These are phyloP conservation scores for Gaertneriomyces semiglobifer DNA, from an alignment of 192 early-diverging fungal species.

Conservation along the genomic window DNA sequence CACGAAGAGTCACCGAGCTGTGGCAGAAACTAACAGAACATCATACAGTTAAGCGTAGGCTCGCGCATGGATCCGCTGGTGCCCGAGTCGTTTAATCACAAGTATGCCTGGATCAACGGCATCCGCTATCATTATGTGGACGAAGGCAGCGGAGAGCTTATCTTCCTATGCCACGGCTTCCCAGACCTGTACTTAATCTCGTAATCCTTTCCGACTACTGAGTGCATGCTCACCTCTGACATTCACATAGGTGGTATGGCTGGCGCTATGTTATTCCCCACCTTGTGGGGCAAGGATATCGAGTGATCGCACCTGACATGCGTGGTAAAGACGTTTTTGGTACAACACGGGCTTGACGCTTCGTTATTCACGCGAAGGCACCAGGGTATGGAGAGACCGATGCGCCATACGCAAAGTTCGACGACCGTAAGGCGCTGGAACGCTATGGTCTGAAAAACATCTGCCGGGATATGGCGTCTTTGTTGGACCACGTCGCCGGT, in stretches of 20 bases:
- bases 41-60: no score
- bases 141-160: slow-evolving; percentile 11
- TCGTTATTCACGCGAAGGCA: no score
- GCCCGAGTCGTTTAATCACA: slow-evolving; percentile 33
- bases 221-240: background rate
- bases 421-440: slow-evolving; percentile 20
- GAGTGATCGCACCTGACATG: slow-evolving; percentile 41
- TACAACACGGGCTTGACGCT: no score
- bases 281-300: slow-evolving; percentile 26
- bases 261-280: slow-evolving; percentile 35
- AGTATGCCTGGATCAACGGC: slow-evolving; percentile 24
- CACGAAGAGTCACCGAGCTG: no score
- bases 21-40: no score
- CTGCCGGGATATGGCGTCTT: slow-evolving; percentile 47
- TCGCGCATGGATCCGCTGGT: slow-evolving; percentile 19
- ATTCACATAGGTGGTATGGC: background rate
- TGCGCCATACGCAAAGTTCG: slow-evolving; percentile 26
- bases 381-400: slow-evolving; percentile 41
- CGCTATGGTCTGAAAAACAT: slow-evolving; percentile 52
- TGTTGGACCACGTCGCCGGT: slow-evolving; percentile 57
- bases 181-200: slow-evolving; percentile 23
- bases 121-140: slow-evolving; percentile 30
- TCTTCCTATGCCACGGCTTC: slow-evolving; percentile 28
- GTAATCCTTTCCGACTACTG: background rate
- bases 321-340: background rate